Evolutionary conservation across 345 rosid species (phyloP).

Genomic region (Citrus sp.): DNA sequence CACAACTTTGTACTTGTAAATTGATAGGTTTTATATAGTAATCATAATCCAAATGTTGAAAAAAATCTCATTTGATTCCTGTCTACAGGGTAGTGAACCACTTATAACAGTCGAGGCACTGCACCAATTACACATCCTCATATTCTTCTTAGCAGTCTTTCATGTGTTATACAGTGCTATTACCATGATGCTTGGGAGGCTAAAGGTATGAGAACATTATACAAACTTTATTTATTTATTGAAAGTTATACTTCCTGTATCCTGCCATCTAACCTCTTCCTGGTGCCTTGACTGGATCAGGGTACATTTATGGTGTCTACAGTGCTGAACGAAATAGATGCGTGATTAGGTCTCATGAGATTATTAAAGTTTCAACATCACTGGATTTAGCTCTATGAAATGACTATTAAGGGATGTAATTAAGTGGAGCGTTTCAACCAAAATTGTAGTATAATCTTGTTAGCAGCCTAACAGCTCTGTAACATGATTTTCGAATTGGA

Average conservation of each 20-base stretch:
- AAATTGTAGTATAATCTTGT: neutral
- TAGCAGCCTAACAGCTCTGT: neutral
- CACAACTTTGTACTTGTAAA: neutral
- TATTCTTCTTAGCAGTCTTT: constrained; percentile 87
- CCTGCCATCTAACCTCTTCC: neutral
- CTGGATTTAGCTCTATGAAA: neutral
- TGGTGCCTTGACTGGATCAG: neutral
- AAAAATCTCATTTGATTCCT: constrained; percentile 21
- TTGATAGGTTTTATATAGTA: neutral
- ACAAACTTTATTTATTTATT: neutral
- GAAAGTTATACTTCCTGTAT: neutral
- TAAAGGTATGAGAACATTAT: constrained; percentile 55
- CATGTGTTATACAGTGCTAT: constrained; percentile 72
- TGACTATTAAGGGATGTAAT: neutral
- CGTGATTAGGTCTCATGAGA: neutral
- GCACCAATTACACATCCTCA: constrained; percentile 83
- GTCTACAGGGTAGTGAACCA: constrained; percentile 59
- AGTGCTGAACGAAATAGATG: neutral
- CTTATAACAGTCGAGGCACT: constrained; percentile 70
- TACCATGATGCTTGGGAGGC: constrained; percentile 90
- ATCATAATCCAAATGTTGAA: constrained; percentile 8
- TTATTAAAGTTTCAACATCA: neutral
- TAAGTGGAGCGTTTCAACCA: neutral
- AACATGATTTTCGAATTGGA: neutral
- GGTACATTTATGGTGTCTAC: neutral